Evolutionary conservation across 352 stramenopile genomes (phyloP), one percentile per base, ranked within the genome.

Genomic region (Globisporangium carolinianum): DNA sequence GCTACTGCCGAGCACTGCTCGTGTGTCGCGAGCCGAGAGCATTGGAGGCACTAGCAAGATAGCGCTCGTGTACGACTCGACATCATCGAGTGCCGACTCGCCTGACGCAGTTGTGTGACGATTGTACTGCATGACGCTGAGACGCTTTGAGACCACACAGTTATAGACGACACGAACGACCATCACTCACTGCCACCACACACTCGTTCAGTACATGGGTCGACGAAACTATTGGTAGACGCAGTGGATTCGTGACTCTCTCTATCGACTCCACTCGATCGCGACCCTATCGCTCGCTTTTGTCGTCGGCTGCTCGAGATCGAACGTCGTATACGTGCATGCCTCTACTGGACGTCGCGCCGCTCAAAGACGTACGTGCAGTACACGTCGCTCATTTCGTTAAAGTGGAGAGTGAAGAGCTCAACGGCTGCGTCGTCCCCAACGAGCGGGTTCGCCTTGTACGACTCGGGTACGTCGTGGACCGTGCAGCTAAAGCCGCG

Each of bases 371-470:
- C 90, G 75, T 94, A 94, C 58, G 91, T 76, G 68, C 81, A 91
- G 69, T 94, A 94, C 62, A 84, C 75, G 65, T 94, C 85, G 62
- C 75, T 88, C 86, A 95, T 93, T 61, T 95, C 86, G 72, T 93
- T 93, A 67, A 95, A 95, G 61, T 95, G 86, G 55, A 95, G 62
- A 60, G 83, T 66, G 50, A 94, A 94, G 36, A 94, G 65, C 66
- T 91, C 79, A 17, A 84, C 66, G 1, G 71, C 68, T 1, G 76
- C 74, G 24, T 88, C 78, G 41, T 79, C 73, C 52, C 77, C 75
- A 4, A 92, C 82, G 11, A 95, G 60, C 32, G 86, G 86, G 56
- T 95, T 95, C n/a, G 59, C 68, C 67, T 95, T 94, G 74, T 91
- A 94, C 17, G 73, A 66, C 47, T 95, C 83, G 9, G 79, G 80